A percentile compares a stretch with the other conserved stretches of the same genome.
These are phyloP conservation scores for Cercophora scortea DNA, from an alignment of 495 filamentous ascomycete genomes.

Conservation along the genomic window DNA sequence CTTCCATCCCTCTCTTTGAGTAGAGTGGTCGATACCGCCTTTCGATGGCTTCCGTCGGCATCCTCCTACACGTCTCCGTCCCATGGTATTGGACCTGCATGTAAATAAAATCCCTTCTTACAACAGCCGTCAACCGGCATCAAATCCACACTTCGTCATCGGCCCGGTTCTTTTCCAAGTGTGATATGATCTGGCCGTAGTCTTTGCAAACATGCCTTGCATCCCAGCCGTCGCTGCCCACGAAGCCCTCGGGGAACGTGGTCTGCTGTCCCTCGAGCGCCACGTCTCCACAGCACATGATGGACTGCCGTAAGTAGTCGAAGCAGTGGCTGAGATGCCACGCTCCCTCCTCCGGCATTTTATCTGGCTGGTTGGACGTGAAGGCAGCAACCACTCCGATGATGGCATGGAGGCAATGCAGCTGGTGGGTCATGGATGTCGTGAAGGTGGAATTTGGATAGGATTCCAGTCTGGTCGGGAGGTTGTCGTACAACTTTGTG, in stretches of 20 bases:
- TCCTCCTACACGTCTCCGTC: too few relatives aligned
- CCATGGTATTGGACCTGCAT: too few relatives aligned
- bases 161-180: slow-evolving; percentile 30
- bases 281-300: slow-evolving; percentile 39
- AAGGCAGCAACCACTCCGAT: slow-evolving; percentile 28
- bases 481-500: too few relatives aligned
- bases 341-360: slow-evolving; percentile 26
- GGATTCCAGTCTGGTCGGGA: slow-evolving; percentile 17
- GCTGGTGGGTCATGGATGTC: slow-evolving; percentile 41
- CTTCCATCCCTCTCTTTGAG: background rate
- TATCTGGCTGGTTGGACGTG: slow-evolving; percentile 18
- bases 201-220: slow-evolving; percentile 40
- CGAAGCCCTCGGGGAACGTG: slow-evolving; percentile 30
- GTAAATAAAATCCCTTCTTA: too few relatives aligned
- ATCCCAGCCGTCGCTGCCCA: slow-evolving; percentile 42
- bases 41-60: too few relatives aligned
- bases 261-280: slow-evolving; percentile 39
- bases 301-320: slow-evolving; percentile 39
- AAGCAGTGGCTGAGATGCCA: too few relatives aligned
- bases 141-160: slow-evolving; percentile 36
- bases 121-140: background rate
- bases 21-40: too few relatives aligned
- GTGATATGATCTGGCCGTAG: slow-evolving; percentile 23
- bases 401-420: slow-evolving; percentile 40
- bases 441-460: slow-evolving; percentile 36